These are phyloP conservation scores for Fraxinus floribunda DNA, from an alignment of 305 asterid genomes.

Conservation along the genomic window DNA sequence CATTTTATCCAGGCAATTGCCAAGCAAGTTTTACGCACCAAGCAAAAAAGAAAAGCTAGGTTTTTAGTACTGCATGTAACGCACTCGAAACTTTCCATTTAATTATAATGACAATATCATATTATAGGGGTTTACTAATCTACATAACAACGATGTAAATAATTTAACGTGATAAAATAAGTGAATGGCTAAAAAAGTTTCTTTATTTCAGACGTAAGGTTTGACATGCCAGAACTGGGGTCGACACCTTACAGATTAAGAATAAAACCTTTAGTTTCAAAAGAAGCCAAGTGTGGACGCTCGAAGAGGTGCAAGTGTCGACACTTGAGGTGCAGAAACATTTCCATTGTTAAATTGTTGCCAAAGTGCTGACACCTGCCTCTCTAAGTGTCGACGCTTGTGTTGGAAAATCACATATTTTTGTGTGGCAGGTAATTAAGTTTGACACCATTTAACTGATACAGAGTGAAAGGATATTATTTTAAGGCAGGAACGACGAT, in stretches of 20 bases:
- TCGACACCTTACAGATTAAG: neutral
- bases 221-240: neutral
- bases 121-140: neutral
- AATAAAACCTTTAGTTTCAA: no score
- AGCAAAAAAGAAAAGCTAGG: conserved; percentile 5
- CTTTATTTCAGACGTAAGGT: neutral
- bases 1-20: neutral
- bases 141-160: neutral
- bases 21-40: neutral
- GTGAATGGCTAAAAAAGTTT: neutral
- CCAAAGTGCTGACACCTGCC: neutral
- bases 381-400: neutral
- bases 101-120: neutral
- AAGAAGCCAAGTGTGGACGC: neutral
- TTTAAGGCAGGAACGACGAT: neutral
- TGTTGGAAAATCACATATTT: neutral
- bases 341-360: neutral
- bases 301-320: neutral
- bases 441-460: neutral
- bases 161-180: neutral
- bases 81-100: neutral
- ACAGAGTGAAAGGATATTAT: neutral
- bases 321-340: neutral
- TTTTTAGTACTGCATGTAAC: neutral
- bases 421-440: neutral